These are phyloP conservation scores for Colletotrichum sp. DNA, from an alignment of 2,329 filamentous ascomycete genomes.

Conservation along the genomic window DNA sequence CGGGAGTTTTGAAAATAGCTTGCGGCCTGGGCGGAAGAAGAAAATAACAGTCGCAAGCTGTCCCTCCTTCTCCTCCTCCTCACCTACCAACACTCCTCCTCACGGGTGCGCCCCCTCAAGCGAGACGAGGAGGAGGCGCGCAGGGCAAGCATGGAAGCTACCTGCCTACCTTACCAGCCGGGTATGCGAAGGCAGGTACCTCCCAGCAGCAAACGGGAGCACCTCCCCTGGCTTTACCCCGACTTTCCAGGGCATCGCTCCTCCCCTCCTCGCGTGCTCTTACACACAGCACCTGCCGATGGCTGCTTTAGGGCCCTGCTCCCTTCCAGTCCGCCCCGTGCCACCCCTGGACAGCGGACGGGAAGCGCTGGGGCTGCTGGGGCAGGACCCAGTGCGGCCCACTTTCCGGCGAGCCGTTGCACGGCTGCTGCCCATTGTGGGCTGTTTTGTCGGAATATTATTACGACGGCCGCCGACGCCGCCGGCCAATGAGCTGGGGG, in stretches of 20 bases:
- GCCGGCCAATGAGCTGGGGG: neutral
- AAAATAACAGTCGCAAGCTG: neutral
- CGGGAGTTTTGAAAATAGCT: neutral
- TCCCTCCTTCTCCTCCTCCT: neutral
- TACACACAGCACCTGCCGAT: slow-evolving; percentile 9
- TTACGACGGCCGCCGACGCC: neutral
- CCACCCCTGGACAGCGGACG: slow-evolving; percentile 7
- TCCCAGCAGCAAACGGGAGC: neutral
- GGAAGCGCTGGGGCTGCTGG: slow-evolving; percentile 10
- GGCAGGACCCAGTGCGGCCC: slow-evolving; percentile 17
- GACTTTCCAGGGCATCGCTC: neutral
- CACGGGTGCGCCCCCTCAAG: neutral
- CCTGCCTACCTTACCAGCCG: neutral
- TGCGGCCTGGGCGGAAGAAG: neutral
- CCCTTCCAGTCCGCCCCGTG: slow-evolving; percentile 4
- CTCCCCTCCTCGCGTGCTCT: neutral
- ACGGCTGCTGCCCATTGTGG: neutral
- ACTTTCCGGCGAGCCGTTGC: slow-evolving; percentile 16
- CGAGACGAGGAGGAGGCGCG: neutral
- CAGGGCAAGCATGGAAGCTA: neutral
- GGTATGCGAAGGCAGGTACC: neutral
- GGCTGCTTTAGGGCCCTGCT: slow-evolving; percentile 13
- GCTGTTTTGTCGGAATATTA: neutral
- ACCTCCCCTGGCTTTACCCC: neutral
- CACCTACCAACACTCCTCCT: neutral